Percentiles rank a stretch among this genome's conserved stretches.
Conservation (phyloP, 2,329 filamentous ascomycete species). For the Phyllachora maydis region DNA sequence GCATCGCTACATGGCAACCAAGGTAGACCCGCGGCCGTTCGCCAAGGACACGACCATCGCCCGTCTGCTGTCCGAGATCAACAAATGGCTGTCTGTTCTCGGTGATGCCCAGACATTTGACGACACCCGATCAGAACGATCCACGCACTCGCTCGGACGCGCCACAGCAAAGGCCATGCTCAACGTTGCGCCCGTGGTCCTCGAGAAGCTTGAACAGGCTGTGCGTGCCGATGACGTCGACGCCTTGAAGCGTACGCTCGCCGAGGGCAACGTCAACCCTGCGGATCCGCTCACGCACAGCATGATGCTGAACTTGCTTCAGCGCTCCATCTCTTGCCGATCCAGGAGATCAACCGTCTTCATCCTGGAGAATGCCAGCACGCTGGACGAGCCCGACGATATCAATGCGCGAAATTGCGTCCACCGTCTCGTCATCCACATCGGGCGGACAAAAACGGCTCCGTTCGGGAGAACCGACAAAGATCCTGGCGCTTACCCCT, state of each 20-base stretch:
- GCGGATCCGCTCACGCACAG: constrained; percentile 35
- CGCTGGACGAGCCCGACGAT: constrained; percentile 70
- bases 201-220: constrained; percentile 54
- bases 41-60: constrained; percentile 44
- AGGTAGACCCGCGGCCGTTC: constrained; percentile 77
- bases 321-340: constrained; percentile 53
- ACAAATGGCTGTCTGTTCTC: constrained; percentile 75
- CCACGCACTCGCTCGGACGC: constrained; percentile 55
- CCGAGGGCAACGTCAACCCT: constrained; percentile 31
- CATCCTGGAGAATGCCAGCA: constrained; percentile 46
- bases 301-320: constrained; percentile 59
- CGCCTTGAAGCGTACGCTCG: constrained; percentile 32
- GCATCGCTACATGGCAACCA: constrained; percentile 70
- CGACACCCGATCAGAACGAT: constrained; percentile 55
- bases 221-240: constrained; percentile 47
- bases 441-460: constrained; percentile 50
- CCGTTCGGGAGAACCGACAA: constrained; percentile 20
- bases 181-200: constrained; percentile 43
- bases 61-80: constrained; percentile 41
- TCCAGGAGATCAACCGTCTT: constrained; percentile 50
- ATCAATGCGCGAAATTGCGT: constrained; percentile 89
- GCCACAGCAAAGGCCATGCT: constrained; percentile 57
- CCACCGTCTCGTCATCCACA: constrained; percentile 79
- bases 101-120: constrained; percentile 59
- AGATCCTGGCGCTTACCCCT: constrained; percentile 26